Base-by-base conservation (phyloP, 306 rosid genomes). In the barrel medic (Medicago truncatula) region DNA sequence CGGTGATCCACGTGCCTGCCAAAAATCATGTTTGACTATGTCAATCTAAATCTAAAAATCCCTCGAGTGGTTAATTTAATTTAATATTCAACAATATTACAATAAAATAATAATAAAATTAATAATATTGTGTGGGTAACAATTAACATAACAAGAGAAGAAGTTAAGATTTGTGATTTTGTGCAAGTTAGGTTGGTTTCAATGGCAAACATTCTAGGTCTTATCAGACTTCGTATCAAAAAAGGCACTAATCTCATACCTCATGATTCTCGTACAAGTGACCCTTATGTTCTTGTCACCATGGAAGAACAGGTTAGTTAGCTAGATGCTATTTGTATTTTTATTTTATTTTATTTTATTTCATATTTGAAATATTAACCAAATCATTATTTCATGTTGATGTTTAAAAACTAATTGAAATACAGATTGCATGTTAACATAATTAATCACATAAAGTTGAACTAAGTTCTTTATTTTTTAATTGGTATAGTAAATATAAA, bases 241-340 rank as follows among this genome's bases (percentile, higher is more conserved):
- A 85, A 79, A 80, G 99, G 93, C 5, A 64, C 77, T 9, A 83
- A 92, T 83, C 96, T 95, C 25, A 81, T 76, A 2, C 38, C 85
- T 67, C 83, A 93, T 2, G 99, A 95, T 71, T 53, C 84, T 17
- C 80, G 73, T 23, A 61, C 77, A 71, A 90, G 99, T 70, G 99
- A 95, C 60, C 96, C 99, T 14, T 92, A 90, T 76, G 92, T 90
- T 11, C 20, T 85, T 34, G 31, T 95, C 73, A 76, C 86, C 80
- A 79, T 84, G 86, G 89, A 57, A 3, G 41, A 88, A 46, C 89
- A 88, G 93, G 97, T 82, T 39, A 3, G 5, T n/a, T 31, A 23
- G 0, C 17, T 18, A 6, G 0, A 38, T 13, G 12, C 7, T 21
- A 2, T 2, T 5, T n/a, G 6, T 3, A 4, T 21, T 21, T 9